These are phyloP conservation scores for Kluyveromyces aestuarii DNA, from an alignment of 805 yeast species.

Conservation along the genomic window DNA sequence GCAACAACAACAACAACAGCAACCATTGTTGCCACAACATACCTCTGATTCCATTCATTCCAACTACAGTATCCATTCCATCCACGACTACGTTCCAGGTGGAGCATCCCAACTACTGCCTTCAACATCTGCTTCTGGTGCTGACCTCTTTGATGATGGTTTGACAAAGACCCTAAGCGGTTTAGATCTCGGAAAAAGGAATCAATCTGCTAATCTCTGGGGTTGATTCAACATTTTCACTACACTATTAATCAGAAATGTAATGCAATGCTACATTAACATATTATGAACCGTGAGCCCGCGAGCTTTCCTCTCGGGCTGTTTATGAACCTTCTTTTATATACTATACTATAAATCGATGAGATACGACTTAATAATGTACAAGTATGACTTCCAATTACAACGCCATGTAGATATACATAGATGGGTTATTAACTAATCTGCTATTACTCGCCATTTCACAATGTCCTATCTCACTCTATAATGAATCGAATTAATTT, in stretches of 20 bases:
- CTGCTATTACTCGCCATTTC: constrained; percentile 4
- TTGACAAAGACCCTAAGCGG: constrained; percentile 27
- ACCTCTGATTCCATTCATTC: constrained; percentile 29
- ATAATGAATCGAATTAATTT: too few relatives aligned
- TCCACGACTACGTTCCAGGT: constrained; percentile 14
- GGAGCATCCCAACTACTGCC: neutral
- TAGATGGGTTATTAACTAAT: neutral
- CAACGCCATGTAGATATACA: neutral
- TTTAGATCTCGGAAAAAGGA: constrained; percentile 17
- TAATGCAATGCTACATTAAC: neutral
- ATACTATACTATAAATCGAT: neutral
- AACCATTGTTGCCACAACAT: constrained; percentile 21
- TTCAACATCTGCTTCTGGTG: neutral
- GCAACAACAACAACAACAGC: constrained; percentile 5
- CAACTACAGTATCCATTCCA: constrained; percentile 25
- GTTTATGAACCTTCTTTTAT: neutral
- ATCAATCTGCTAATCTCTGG: constrained; percentile 5
- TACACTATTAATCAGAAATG: too few relatives aligned
- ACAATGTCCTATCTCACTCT: neutral
- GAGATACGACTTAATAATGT: constrained; percentile 3
- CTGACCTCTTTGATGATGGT: constrained; percentile 22
- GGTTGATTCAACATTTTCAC: neutral
- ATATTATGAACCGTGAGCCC: neutral
- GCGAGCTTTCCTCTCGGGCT: neutral
- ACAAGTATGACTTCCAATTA: neutral